A percentile compares a stretch with the other conserved stretches of the same genome.
Conservation (phyloP, 2,329 filamentous ascomycete genomes). For the Emmonsia crescens region DNA sequence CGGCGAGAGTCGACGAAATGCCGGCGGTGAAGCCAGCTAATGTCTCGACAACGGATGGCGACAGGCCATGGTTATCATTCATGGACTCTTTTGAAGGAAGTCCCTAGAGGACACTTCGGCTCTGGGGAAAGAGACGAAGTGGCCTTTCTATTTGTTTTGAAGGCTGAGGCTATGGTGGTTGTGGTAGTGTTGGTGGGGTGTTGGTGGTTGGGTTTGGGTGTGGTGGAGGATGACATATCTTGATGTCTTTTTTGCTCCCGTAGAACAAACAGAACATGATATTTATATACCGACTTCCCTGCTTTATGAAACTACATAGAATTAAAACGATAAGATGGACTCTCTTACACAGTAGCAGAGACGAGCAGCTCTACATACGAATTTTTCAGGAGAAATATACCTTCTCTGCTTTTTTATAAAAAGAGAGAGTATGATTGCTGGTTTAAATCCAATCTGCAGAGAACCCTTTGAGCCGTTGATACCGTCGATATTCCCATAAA, state of each 20-base stretch:
- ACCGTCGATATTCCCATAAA: background rate
- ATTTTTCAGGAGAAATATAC: background rate
- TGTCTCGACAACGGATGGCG: conserved; percentile 73
- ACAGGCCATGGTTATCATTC: conserved; percentile 46
- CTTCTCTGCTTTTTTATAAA: background rate
- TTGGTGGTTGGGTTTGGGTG: background rate
- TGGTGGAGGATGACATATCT: background rate
- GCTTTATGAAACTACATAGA: background rate
- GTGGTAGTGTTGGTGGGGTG: background rate
- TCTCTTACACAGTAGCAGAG: background rate
- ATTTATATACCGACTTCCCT: background rate
- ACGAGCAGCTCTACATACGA: background rate
- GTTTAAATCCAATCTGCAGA: background rate
- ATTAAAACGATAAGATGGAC: background rate
- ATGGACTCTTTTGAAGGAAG: conserved; percentile 23
- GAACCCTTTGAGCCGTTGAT: background rate
- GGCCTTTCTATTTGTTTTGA: background rate
- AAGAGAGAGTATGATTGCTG: background rate
- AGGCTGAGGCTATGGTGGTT: background rate
- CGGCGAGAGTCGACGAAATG: conserved; percentile 69
- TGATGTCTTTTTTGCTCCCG: background rate
- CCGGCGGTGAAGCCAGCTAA: conserved; percentile 85
- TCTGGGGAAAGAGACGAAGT: background rate
- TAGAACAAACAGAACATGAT: too few relatives aligned
- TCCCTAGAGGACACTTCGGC: background rate